Evolutionary conservation across 768 basidiomycete species (phyloP), one percentile per base, ranked within the genome.

Genomic region (Leucocoprinus sp.): DNA sequence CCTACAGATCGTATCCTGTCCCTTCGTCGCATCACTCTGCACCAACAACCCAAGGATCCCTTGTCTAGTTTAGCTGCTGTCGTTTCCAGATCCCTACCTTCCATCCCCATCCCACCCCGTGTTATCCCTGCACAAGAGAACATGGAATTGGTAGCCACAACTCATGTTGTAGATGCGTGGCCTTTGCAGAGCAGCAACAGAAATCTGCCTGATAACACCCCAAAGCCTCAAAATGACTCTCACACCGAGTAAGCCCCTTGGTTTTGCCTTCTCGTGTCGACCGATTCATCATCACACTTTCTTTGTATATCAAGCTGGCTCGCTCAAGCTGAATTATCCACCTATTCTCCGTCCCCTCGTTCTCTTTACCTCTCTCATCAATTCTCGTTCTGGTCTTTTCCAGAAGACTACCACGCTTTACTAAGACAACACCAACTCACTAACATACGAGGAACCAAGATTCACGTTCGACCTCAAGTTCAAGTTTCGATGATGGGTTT

Each of bases 301-400:
- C n/a, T n/a, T n/a, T n/a, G n/a, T n/a, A n/a, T n/a, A n/a, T n/a
- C n/a, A 46, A 88, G 83, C 51, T 81, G 75, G 64, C 72, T 93
- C 4, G 73, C 89, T 0, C 78, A 82, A 33, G 90, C 88, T 0
- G 93, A 96, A 58, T 72, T 95, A 3, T 84, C 84, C 38, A 90
- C 88, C 0, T 78, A 61, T 57, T 79, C 84, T 1, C 68, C 63
- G 3, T 76, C 80, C 0, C 85, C 90, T 5, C 74, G 80, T 0
- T 71, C 86, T 0, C 71, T 96, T 23, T 95, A 95, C 61, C 78
- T 89, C 14, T 78, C 81, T 0, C 86, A 90, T 52, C 89, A 93
- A 50, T 89, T 95, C 58, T 69, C 80, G 8, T 95, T 95, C 67
- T 73, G 77, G 53, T 72, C 78, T 2, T 71, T 92, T 0, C 78